Evolutionary conservation across 208 protist genomes (phyloP).

Genomic region (Zelonia costaricensis): DNA sequence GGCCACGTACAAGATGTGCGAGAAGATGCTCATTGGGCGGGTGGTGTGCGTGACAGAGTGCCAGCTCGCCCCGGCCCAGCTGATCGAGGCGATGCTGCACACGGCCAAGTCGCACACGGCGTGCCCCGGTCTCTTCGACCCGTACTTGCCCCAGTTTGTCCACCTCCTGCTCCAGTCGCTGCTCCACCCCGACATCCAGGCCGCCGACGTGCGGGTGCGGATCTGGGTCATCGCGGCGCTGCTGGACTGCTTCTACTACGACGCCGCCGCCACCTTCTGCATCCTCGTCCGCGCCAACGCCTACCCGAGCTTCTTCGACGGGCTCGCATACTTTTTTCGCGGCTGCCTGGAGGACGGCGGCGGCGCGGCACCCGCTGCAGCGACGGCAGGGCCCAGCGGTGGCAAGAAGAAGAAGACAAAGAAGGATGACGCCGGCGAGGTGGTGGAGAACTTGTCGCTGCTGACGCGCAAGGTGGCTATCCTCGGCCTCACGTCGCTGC

Average conservation of each 20-base stretch:
- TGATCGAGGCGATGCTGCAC: constrained; percentile 88
- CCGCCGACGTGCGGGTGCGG: constrained; percentile 53
- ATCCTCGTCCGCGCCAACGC: constrained; percentile 53
- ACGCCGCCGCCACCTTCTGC: constrained; percentile 63
- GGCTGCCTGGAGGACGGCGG: constrained; percentile 24
- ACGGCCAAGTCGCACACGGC: constrained; percentile 61
- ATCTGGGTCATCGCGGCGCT: constrained; percentile 81
- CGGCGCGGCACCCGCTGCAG: not conserved
- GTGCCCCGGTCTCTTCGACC: constrained; percentile 49
- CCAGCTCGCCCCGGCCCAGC: constrained; percentile 65
- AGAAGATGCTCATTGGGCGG: constrained; percentile 81
- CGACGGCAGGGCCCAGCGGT: not conserved
- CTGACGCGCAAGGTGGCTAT: constrained; percentile 82
- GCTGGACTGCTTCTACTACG: constrained; percentile 89
- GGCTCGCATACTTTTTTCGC: constrained; percentile 72
- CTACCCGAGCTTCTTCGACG: constrained; percentile 77
- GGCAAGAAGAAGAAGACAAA: constrained; percentile 41
- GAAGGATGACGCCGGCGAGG: constrained; percentile 54
- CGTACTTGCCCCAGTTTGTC: constrained; percentile 65
- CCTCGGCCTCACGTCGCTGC: constrained; percentile 63
- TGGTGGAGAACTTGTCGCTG: constrained; percentile 64
- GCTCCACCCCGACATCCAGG: constrained; percentile 49
- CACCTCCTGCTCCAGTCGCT: constrained; percentile 72
- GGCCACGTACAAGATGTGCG: constrained; percentile 61
- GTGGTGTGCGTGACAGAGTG: constrained; percentile 52